phyloP scores from a whole-genome alignment of 2,329 filamentous ascomycete genomes.

The Chaetomiaceae sp. region DNA sequence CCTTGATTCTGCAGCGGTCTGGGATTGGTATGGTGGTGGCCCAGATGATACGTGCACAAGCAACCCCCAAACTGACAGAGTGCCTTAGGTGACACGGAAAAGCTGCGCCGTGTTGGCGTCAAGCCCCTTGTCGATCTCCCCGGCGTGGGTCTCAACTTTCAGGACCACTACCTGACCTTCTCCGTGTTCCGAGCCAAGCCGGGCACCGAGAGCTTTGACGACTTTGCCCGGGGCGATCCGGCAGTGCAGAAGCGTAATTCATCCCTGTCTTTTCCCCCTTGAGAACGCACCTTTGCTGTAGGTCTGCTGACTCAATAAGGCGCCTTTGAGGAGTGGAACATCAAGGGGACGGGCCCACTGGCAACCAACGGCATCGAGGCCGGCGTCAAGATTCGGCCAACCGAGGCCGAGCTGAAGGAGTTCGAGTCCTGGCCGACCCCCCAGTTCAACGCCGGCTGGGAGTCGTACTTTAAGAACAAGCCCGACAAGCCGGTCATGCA shows the following conservation, averaged over 20 bases:
- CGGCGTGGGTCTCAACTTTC: constrained; percentile 48
- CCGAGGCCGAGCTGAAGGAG: constrained; percentile 59
- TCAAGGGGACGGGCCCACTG: constrained; percentile 72
- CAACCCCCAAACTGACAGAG: constrained; percentile 6
- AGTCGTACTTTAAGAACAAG: constrained; percentile 79
- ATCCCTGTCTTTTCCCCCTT: too few species aligned
- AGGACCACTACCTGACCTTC: constrained; percentile 59
- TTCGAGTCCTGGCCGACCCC: constrained; percentile 70
- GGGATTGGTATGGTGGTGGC: constrained; percentile 51
- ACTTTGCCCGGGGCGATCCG: constrained; percentile 70
- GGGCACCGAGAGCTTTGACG: constrained; percentile 72
- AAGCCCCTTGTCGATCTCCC: constrained; percentile 45
- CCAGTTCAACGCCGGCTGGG: constrained; percentile 70
- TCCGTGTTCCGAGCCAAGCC: constrained; percentile 68
- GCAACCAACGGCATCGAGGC: constrained; percentile 77
- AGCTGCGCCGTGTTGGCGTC: constrained; percentile 55
- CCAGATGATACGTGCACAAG: too few species aligned
- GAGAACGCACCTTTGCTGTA: too few species aligned
- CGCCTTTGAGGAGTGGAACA: constrained; percentile 72
- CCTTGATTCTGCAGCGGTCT: constrained; percentile 69
- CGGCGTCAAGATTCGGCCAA: constrained; percentile 72
- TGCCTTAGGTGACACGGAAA: constrained; percentile 56
- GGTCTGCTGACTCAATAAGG: constrained; percentile 32
- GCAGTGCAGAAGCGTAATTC: constrained; percentile 62
- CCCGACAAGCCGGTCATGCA: constrained; percentile 86